phyloP scores from a whole-genome alignment of 179 eudicot species.

The Patellifolia procumbens region DNA sequence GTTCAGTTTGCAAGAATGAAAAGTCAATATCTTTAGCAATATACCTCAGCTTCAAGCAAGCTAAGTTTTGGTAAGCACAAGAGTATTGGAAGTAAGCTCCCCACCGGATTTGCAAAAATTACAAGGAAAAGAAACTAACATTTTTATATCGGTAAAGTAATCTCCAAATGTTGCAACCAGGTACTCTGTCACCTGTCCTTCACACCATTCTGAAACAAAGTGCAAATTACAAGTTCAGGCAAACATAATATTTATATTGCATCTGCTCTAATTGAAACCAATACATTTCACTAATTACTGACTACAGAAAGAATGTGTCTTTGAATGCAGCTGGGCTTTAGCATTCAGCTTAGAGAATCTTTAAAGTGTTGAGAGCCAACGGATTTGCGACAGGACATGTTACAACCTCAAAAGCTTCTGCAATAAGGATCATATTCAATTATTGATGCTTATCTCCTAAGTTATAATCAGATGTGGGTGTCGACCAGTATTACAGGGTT shows the following conservation, averaged over 20 bases:
- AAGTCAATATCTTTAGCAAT: not conserved
- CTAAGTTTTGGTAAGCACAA: not conserved
- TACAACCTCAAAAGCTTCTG: not conserved
- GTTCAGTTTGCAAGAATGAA: not conserved
- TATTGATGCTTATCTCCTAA: not conserved
- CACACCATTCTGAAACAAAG: slow-evolving; percentile 76
- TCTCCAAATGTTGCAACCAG: slow-evolving; percentile 94
- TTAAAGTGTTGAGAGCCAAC: not conserved
- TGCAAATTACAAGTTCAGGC: slow-evolving; percentile 19
- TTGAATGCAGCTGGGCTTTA: not conserved
- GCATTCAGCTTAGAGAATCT: not conserved
- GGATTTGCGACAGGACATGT: not conserved
- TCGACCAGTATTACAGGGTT: not conserved
- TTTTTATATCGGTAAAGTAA: slow-evolving; percentile 86
- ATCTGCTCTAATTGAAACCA: slow-evolving; percentile 3
- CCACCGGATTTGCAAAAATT: not conserved
- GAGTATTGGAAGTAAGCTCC: not conserved
- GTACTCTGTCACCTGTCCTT: slow-evolving; percentile 96
- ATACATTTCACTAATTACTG: not conserved
- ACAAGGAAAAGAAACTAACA: slow-evolving; percentile 47
- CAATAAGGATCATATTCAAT: not conserved
- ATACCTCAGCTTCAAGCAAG: not conserved
- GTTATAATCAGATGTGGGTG: not conserved
- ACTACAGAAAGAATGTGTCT: not conserved
- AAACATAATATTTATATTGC: not conserved